Conservation (phyloP, 345 rosid species). For the Brassica carinata region DNA sequence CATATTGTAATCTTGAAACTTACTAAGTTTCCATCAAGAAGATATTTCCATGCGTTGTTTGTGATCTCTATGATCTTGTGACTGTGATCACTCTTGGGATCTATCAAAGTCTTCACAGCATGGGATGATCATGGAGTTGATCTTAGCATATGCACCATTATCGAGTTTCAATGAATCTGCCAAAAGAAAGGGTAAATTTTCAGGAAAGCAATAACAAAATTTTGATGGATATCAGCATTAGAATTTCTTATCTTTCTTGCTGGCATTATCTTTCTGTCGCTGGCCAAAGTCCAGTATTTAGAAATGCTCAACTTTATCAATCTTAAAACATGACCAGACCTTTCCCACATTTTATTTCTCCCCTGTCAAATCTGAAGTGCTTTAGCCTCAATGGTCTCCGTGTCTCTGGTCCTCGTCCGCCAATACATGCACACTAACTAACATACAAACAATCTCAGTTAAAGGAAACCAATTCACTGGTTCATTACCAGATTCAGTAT, state of each 20-base stretch:
- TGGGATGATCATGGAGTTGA: slow-evolving; percentile 84
- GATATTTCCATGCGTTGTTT: slow-evolving; percentile 86
- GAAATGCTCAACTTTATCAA: neutral
- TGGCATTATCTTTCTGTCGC: neutral
- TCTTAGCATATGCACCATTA: slow-evolving; percentile 74
- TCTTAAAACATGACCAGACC: neutral
- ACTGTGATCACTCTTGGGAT: slow-evolving; percentile 81
- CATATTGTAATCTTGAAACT: slow-evolving; percentile 17
- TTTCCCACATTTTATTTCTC: neutral
- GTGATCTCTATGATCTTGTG: slow-evolving; percentile 82
- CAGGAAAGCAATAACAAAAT: too few species aligned
- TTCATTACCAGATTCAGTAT: neutral
- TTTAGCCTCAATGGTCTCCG: neutral
- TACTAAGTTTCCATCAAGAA: slow-evolving; percentile 80
- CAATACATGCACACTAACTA: neutral
- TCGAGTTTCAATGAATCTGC: slow-evolving; percentile 93
- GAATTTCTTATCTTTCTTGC: neutral
- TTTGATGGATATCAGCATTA: too few species aligned
- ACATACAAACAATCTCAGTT: neutral
- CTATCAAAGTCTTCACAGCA: slow-evolving; percentile 75
- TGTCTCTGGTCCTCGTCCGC: neutral
- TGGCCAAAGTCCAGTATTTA: neutral
- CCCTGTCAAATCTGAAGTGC: neutral
- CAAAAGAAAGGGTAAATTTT: neutral
- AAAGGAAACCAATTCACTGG: neutral